Base-by-base conservation (phyloP, 768 basidiomycete species). In the Serpula lacrymans region DNA sequence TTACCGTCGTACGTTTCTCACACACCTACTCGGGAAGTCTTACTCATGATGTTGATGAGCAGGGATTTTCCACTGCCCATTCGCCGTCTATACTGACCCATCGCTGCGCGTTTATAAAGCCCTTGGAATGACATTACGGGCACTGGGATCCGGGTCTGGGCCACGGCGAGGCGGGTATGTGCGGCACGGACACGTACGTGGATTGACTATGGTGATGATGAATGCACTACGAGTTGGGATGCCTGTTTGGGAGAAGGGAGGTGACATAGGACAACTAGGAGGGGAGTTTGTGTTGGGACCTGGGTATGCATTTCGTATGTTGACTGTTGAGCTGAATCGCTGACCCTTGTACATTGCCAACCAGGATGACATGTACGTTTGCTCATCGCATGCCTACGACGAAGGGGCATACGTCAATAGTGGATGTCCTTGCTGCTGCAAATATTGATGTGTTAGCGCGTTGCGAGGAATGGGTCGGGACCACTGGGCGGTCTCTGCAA, bases 311-410 rank as follows among this genome's bases (percentile, higher is more conserved):
- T 7, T 69, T 45, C 73, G 69, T 16, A 69, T 65, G 36, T 12
- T 11, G 17, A n/a, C 28, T 32, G 30, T 35, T 32, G n/a, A 27
- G 9, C 27, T 25, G 7, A 12, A n/a, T n/a, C 3, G 14, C 37
- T 43, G 22, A 50, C 14, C 18, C 32, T 39, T 5, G 46, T 39
- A 36, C 31, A 16, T 21, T 18, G 7, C n/a, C 28, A 34, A 17
- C 21, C 46, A 84, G 88, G 6, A 58, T 86, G 48, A 72, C 68
- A 8, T 87, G 83, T 49, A 63, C 73, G 6, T 95, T 77, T 55
- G 84, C 88, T 0, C 90, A 93, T 64, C 80, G 91, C 5, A 96
- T 96, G 92, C 80, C 75, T 33, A 80, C 67, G 11, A 70, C 87
- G 2, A 75, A 80, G 31, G 78, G 77, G 4, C 92, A 96, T 50